Base-by-base conservation (phyloP, 2,329 filamentous ascomycete species). In the Gliomastix tumulicola region DNA sequence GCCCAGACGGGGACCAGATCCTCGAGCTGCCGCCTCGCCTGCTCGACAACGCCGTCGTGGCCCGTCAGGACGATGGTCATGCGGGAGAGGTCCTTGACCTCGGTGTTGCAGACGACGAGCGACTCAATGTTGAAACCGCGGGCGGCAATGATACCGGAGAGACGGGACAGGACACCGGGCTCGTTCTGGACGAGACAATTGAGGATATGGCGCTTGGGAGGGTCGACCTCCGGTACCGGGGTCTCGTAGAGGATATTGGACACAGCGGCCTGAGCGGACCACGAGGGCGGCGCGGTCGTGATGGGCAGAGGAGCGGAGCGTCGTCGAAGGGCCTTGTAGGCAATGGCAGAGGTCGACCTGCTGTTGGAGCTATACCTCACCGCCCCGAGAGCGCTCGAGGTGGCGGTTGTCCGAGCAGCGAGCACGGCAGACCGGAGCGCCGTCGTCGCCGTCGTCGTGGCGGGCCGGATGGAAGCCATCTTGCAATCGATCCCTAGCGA, bases 171-270 rank as follows among this genome's bases (percentile, higher is more conserved):
- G 39, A 98, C 92, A 68, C 92, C 92, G 11, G 92, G 92, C 70
- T 98, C 92, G 68, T 98, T 98, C 66, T 98, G 92, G 42, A 98
- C 92, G 43, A 98, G 77, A 61, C 92, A 98, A 69, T 98, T 98
- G 64, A 98, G 82, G 56, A 98, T 79, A 65, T 98, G 92, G 37
- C 89, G 83, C 69, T 95, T 97, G 31, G 88, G 84, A 8, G 92
- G 90, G 18, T 81, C 81, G 51, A 74, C 74, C 12, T 88, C 89
- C 7, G 88, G 86, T 15, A 85, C 74, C 6, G 92, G 92, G 4
- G 89, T 97, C 74, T 98, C 92, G 72, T 98, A 98, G 62, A 98
- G 85, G 57, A 98, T 98, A 61, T 90, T 95, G 57, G 88, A 94
- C 47, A 98, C 92, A 48, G 92, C 92, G 15, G 92, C 88, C 50